These are phyloP conservation scores for Leccinum truebloodii DNA, from an alignment of 768 basidiomycete species.

Conservation along the genomic window DNA sequence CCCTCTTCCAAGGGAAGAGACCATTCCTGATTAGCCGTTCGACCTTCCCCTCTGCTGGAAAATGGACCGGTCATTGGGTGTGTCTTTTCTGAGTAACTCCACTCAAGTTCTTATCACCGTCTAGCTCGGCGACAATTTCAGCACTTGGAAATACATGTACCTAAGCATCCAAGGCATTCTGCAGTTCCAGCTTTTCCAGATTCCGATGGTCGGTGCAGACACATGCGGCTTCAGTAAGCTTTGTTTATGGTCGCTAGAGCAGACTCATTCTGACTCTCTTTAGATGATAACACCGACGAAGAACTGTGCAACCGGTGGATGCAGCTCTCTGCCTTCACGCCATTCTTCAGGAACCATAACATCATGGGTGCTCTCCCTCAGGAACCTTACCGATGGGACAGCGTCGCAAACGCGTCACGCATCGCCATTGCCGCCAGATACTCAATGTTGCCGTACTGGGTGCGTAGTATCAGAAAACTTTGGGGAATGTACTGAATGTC, in stretches of 20 bases:
- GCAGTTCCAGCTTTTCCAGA: slow-evolving; percentile 85
- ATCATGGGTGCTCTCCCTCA: slow-evolving; percentile 63
- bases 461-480: slow-evolving; percentile 32
- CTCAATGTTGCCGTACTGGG: slow-evolving; percentile 77
- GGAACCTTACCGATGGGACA: slow-evolving; percentile 82
- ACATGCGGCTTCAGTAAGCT: slow-evolving; percentile 41
- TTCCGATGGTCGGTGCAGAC: slow-evolving; percentile 84
- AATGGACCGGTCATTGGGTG: slow-evolving; percentile 76
- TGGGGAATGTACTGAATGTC: not conserved
- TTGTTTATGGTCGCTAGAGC: not conserved
- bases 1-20: slow-evolving; percentile 56
- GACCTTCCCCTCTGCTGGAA: slow-evolving; percentile 67
- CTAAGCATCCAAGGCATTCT: slow-evolving; percentile 75
- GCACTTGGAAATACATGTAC: slow-evolving; percentile 72
- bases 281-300: slow-evolving; percentile 66
- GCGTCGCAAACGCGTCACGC: slow-evolving; percentile 76
- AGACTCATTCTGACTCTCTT: not conserved
- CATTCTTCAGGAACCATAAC: slow-evolving; percentile 85
- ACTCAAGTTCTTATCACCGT: not conserved
- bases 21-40: slow-evolving; percentile 74
- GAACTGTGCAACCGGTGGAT: slow-evolving; percentile 86
- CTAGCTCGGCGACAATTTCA: slow-evolving; percentile 76
- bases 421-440: slow-evolving; percentile 74
- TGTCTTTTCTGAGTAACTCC: not conserved
- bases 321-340: slow-evolving; percentile 80